Base-by-base conservation (phyloP, 305 asterid species). In the Striga hermonthica region DNA sequence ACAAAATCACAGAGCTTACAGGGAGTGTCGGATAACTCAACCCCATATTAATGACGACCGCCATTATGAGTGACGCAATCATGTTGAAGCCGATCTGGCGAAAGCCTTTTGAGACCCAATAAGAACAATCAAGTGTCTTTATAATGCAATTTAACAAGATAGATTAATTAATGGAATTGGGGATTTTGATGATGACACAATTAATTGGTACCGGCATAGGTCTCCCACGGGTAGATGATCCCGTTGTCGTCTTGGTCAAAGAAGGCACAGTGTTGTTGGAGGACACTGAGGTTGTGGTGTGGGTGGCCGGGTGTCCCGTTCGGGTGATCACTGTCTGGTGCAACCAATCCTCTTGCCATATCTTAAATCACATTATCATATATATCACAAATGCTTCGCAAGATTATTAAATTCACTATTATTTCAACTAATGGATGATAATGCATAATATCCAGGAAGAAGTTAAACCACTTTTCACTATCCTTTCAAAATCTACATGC, bases 181-280 rank as follows among this genome's bases (percentile, higher is more conserved):
- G 22, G 28, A 12, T 9, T 39, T 1, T 41, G 2, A 49, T 49
- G 31, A 49, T n/a, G 9, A 22, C 1, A 22, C 2, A 22, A 22
- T 22, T 22, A 22, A 22, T 22, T 6, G 10, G n/a, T 84, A 91
- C 98, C 95, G 1, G 89, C 31, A 65, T 79, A 92, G 35, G 97
- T 89, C 71, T 92, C 96, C 97, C 96, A 87, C 4, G 97, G 97
- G 66, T 92, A 92, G 34, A 92, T 72, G 62, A 92, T 85, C 13
- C 96, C 97, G 58, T 92, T 72, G 36, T 77, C 67, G 52, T 89
- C 89, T 73, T 81, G 97, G 69, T 92, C 95, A 40, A 92, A 89
- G 85, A 89, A 89, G 44, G 98, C 86, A 37, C 78, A 79, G 67
- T 91, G 98, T 65, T 92, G 98, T 82, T 92, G 97, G 78, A 92